Evolutionary conservation across 768 basidiomycete species (phyloP).

Genomic region (Mycena haematopus): DNA sequence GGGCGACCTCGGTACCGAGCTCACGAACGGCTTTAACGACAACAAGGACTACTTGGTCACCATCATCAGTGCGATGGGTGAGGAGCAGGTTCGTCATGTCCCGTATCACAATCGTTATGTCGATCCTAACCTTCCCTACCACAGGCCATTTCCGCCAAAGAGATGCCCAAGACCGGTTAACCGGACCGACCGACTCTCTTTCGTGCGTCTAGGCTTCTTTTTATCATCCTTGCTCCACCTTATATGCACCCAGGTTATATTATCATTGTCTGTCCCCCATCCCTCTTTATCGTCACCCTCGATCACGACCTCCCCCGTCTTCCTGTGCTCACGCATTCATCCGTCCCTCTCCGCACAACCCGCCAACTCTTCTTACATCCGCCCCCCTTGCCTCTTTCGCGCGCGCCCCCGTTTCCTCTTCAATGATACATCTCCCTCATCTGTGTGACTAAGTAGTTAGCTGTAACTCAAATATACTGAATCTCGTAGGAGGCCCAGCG

Average conservation of each 20-base stretch:
- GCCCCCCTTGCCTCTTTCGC: conserved; percentile 7
- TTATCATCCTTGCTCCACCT: too few species aligned
- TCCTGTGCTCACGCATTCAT: too few species aligned
- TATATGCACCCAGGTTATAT: conserved; percentile 7
- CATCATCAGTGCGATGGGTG: conserved; percentile 87
- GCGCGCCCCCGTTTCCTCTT: conserved; percentile 3
- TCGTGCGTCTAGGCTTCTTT: background rate
- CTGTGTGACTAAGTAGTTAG: conserved; percentile 30
- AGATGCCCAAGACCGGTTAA: conserved; percentile 69
- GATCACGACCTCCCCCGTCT: conserved; percentile 1
- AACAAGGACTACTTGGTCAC: conserved; percentile 91
- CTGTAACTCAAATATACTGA: conserved; percentile 31
- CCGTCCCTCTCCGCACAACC: background rate
- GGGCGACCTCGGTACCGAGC: conserved; percentile 75
- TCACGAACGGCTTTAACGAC: conserved; percentile 73
- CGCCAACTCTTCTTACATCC: background rate
- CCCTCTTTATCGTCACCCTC: too few species aligned
- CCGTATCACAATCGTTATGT: background rate
- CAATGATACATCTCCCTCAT: conserved; percentile 15
- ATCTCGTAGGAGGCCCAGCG: conserved; percentile 17
- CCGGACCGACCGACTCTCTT: background rate
- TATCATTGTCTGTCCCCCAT: conserved; percentile 8
- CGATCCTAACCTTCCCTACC: background rate
- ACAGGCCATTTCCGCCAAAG: conserved; percentile 74
- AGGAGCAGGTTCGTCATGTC: conserved; percentile 71